Evolutionary conservation across 2,329 filamentous ascomycete genomes (phyloP), one percentile per base, ranked within the genome.

Genomic region (Fusarium sp.): DNA sequence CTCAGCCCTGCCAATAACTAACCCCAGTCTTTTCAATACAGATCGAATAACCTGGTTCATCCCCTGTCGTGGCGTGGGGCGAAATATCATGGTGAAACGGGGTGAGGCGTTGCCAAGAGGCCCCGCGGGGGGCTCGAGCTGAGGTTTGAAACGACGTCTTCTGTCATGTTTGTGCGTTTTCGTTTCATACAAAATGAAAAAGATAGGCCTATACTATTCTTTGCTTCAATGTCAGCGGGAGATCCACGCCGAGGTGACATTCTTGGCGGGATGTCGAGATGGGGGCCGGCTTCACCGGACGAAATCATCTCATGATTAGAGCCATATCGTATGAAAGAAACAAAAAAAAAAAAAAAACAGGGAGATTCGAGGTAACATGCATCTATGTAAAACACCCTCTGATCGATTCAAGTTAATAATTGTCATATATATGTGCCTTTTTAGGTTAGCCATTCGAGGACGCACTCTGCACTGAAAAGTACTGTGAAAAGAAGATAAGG

Each of bases 21-120:
- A 36, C 55, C n/a, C 40, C 59, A 24, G 51, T 46, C 20, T 31
- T 31, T 49, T 38, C n/a, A 14, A 31, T 27, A 38, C 42, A 55
- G 55, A 73, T 71, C 64, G 33, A 46, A 68, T 22, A 22, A 53
- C 8, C 11, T 57, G 46, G 35, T 29, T 55, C 24, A 55, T 24
- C 20, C 60, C 44, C 24, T 42, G 44, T 11, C 27, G 24, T 20
- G 51, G 51, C 66, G 56, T 65, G 55, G 24, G 42, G 20, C 57
- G 12, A 9, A 9, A 5, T 24, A n/a, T 31, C 55, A 66, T 72
- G 42, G 49, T 74, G 71, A 74, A 74, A 74, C 71, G 36, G 68
- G 31, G 29, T 20, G 70, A 49, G 42, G 60, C 7, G 27, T 53
- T 66, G 40, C 62, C 53, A 56, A 58, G 59, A 38, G 35, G 67